Evolutionary conservation across 2,329 filamentous ascomycete species (phyloP), one percentile per base, ranked within the genome.

Genomic region (Ophioceras dolichostomum): DNA sequence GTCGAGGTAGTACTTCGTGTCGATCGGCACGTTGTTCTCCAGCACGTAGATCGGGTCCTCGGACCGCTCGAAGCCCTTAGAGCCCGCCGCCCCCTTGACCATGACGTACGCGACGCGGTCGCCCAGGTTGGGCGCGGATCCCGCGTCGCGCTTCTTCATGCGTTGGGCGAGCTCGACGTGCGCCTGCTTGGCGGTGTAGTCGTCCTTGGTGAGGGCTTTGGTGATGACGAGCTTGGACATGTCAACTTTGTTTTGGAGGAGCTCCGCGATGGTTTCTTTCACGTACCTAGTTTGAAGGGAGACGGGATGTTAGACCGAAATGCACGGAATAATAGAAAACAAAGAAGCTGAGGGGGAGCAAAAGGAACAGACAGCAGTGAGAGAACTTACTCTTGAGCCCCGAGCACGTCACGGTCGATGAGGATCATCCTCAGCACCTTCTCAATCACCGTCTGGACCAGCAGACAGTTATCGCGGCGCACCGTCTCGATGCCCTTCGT

Each of bases 181-280:
- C 3, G 91, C 89, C 65, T 96, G 89, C 59, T 94, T 96, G 36
- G 79, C 83, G 10, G 79, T 76, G 57, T 98, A 98, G 53, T 85
- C 81, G 30, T 77, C 75, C 57, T 98, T 98, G 12, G 89, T 82
- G 17, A 98, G 70, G 0, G 91, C 91, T 61, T 98, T 98, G 20
- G 91, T 98, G 53, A 98, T 98, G 56, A 98, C 93, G 14, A 98
- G 79, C 59, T 98, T 96, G 27, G 89, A 95, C 84, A 98, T 94
- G 62, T 98, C 91, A 49, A 98, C 70, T 59, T 94, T 95, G 67
- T 98, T 98, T 55, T 96, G 91, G 28, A 98, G 67, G 14, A 98
- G 71, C 54, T 95, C 87, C 8, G 91, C 83, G 53, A 98, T 98
- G 32, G 83, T 94, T 44, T 91, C 77, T 60, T 95, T 96, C 60